These are phyloP conservation scores for Metschnikowia chrysomelidarum DNA, from an alignment of 805 yeast species.

Conservation along the genomic window DNA sequence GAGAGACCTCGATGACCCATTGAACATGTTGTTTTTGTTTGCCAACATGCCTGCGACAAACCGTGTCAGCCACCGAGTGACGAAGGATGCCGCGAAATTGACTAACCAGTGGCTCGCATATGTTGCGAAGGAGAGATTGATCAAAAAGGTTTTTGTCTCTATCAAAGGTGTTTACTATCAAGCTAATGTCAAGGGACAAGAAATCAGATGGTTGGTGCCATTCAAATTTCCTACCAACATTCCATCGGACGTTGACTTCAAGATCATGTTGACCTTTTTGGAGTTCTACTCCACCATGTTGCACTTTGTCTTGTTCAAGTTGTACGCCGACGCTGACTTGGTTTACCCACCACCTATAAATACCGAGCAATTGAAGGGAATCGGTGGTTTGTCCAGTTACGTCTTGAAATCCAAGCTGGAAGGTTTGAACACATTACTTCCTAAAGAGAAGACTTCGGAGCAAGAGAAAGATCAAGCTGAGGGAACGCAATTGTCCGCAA, in stretches of 20 bases:
- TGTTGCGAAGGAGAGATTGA: conserved; percentile 76
- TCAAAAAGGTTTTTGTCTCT: conserved; percentile 89
- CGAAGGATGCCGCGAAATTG: conserved; percentile 81
- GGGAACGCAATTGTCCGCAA: conserved; percentile 38
- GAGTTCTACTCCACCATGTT: conserved; percentile 92
- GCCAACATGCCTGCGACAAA: conserved; percentile 94
- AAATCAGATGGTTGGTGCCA: conserved; percentile 93
- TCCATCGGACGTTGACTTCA: conserved; percentile 91
- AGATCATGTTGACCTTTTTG: conserved; percentile 94
- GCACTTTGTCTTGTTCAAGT: conserved; percentile 81
- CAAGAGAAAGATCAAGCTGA: conserved; percentile 21
- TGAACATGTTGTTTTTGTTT: conserved; percentile 91
- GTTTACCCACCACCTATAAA: conserved; percentile 91
- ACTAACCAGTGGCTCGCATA: conserved; percentile 96
- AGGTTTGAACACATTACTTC: conserved; percentile 37
- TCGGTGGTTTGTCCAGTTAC: conserved; percentile 86
- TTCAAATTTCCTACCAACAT: conserved; percentile 95
- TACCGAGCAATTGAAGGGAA: conserved; percentile 67
- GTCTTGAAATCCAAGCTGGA: conserved; percentile 58
- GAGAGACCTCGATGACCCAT: conserved; percentile 92
- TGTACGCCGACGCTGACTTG: conserved; percentile 81
- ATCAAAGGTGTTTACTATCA: conserved; percentile 97
- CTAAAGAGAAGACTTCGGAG: conserved; percentile 20
- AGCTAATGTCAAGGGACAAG: conserved; percentile 88
- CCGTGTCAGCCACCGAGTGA: conserved; percentile 71